Percentiles rank a stretch among this genome's conserved stretches.
Conservation (phyloP, 768 basidiomycete genomes). For the Boletus vermiculosoides region DNA sequence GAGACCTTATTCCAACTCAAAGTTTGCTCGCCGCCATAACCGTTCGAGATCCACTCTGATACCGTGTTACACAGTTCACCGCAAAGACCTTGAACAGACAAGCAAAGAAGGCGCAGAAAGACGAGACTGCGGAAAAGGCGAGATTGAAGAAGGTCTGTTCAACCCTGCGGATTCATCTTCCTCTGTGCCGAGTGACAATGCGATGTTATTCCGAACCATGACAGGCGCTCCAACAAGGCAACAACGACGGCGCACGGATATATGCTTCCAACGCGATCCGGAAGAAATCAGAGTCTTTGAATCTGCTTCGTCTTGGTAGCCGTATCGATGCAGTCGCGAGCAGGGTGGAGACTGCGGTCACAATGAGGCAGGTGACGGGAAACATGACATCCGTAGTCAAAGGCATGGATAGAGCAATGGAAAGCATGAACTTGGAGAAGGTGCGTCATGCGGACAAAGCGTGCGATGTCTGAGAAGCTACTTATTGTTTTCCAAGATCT, state of each 20-base stretch:
- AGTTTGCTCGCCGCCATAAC: conserved; percentile 43
- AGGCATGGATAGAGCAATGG: conserved; percentile 99
- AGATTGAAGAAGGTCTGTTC: conserved; percentile 85
- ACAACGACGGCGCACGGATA: conserved; percentile 95
- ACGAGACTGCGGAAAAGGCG: conserved; percentile 84
- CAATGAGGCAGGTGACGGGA: conserved; percentile 94
- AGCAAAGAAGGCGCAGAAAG: conserved; percentile 97
- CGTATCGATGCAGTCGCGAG: conserved; percentile 97
- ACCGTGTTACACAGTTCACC: conserved; percentile 69
- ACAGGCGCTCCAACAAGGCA: conserved; percentile 94
- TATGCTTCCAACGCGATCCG: conserved; percentile 98
- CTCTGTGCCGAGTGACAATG: background rate
- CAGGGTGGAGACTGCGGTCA: conserved; percentile 96
- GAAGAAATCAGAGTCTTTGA: conserved; percentile 94
- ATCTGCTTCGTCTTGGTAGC: conserved; percentile 85
- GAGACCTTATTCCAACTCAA: conserved; percentile 99
- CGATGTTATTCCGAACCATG: background rate
- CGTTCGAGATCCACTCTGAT: conserved; percentile 14
- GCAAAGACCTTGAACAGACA: conserved; percentile 93
- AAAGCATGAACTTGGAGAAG: conserved; percentile 96
- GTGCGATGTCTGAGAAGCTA: background rate
- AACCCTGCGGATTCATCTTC: background rate
- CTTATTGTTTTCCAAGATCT: conserved; percentile 60
- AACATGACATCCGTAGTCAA: conserved; percentile 96
- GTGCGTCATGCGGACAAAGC: conserved; percentile 44